Percentiles rank a stretch among this genome's conserved stretches.
These are phyloP conservation scores for Asparagopsis taxiformis DNA, from an alignment of 31 red algal species.

Conservation along the genomic window DNA sequence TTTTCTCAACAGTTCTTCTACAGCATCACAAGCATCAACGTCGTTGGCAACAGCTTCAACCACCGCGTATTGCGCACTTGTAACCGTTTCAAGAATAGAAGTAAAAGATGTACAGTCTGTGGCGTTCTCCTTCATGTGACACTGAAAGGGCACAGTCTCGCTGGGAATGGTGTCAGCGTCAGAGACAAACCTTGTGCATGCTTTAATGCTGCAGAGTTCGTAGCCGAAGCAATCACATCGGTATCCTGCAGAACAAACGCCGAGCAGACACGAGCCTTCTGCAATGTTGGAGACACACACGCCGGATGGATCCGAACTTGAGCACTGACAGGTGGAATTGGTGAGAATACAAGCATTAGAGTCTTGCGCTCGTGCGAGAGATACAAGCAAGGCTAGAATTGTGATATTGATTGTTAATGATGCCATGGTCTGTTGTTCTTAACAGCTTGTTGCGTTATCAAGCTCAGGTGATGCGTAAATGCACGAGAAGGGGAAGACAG, in stretches of 20 bases:
- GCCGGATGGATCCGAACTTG: neutral
- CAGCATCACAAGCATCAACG: slow-evolving; percentile 17
- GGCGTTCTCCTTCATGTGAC: neutral
- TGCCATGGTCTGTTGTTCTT: too few relatives aligned
- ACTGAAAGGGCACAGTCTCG: slow-evolving; percentile 10
- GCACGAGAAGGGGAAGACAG: too few relatives aligned
- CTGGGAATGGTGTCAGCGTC: slow-evolving; percentile 1
- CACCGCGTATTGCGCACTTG: slow-evolving; percentile 6
- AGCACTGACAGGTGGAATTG: slow-evolving; percentile 6
- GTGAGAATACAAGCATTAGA: slow-evolving; percentile 20
- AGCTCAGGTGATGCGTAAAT: too few relatives aligned
- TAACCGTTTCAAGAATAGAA: slow-evolving; percentile 7
- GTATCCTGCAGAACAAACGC: slow-evolving; percentile 9
- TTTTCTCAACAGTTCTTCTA: neutral
- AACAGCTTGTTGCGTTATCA: too few relatives aligned
- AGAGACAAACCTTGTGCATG: slow-evolving; percentile 7
- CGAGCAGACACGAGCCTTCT: slow-evolving; percentile 21
- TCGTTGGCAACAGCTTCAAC: slow-evolving; percentile 1
- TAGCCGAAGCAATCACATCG: slow-evolving; percentile 41
- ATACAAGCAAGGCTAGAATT: too few relatives aligned
- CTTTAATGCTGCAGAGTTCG: slow-evolving; percentile 14
- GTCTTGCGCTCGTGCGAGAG: too few relatives aligned
- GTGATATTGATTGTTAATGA: too few relatives aligned
- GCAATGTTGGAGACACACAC: slow-evolving; percentile 6
- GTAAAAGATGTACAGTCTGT: neutral